Evolutionary conservation across 1,284 basidiomycete genomes (phyloP).

Genomic region (Gomphus sp.): DNA sequence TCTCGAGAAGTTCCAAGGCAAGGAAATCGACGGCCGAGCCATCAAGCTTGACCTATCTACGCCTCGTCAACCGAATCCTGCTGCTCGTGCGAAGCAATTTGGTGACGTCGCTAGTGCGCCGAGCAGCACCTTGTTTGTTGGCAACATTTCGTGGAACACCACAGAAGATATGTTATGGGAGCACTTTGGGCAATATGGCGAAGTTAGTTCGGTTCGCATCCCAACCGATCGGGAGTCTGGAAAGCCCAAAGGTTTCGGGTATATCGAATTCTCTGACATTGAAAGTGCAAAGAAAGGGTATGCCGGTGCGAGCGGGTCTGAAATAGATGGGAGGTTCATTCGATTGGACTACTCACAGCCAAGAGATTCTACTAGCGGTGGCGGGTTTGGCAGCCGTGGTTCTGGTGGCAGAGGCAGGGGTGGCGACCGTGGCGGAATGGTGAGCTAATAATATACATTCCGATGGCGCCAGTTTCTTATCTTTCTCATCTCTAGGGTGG

Average conservation of each 20-base stretch:
- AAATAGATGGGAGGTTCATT: slow-evolving; percentile 77
- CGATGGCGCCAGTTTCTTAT: not conserved
- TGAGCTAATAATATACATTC: slow-evolving; percentile 17
- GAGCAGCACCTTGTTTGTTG: slow-evolving; percentile 79
- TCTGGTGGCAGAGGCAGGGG: slow-evolving; percentile 25
- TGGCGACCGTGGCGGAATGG: slow-evolving; percentile 26
- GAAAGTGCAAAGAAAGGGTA: slow-evolving; percentile 61
- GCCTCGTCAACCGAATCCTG: slow-evolving; percentile 44
- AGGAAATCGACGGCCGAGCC: slow-evolving; percentile 87
- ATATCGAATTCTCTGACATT: slow-evolving; percentile 86
- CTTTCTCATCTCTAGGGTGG: slow-evolving; percentile 19
- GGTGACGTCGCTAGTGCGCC: slow-evolving; percentile 66
- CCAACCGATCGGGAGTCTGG: slow-evolving; percentile 93
- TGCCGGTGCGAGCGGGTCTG: slow-evolving; percentile 42
- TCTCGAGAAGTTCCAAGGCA: slow-evolving; percentile 59
- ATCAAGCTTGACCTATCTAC: slow-evolving; percentile 82
- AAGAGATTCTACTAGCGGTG: slow-evolving; percentile 51
- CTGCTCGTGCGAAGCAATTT: slow-evolving; percentile 58
- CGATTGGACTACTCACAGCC: slow-evolving; percentile 91
- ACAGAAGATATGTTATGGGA: slow-evolving; percentile 88
- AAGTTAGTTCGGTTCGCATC: slow-evolving; percentile 82
- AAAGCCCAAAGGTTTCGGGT: slow-evolving; percentile 91
- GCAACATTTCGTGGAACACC: slow-evolving; percentile 78
- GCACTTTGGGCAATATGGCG: slow-evolving; percentile 84
- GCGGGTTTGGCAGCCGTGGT: slow-evolving; percentile 33